These are phyloP conservation scores for Agarophyton chilense DNA, from an alignment of 23 red algal genomes.

Conservation along the genomic window DNA sequence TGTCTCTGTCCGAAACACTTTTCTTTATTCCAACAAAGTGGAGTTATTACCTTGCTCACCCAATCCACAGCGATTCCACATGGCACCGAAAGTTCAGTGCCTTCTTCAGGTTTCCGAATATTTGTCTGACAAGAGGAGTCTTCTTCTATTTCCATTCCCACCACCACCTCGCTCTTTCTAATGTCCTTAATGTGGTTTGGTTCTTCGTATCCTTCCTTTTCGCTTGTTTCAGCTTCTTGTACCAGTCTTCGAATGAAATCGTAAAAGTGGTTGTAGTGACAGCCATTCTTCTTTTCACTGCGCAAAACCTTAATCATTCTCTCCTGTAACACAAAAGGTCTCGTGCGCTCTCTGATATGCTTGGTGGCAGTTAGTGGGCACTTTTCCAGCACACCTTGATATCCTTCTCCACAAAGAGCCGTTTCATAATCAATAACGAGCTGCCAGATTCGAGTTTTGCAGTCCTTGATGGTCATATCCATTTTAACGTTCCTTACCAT, in stretches of 20 bases:
- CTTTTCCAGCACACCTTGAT: conserved; percentile 2
- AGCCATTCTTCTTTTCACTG: background rate
- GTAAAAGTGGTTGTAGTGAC: background rate
- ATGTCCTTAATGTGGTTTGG: background rate
- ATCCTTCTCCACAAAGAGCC: background rate
- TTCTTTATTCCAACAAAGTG: background rate
- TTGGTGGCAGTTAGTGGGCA: background rate
- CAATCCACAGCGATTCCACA: background rate
- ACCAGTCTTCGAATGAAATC: background rate
- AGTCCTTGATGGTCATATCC: conserved; percentile 22
- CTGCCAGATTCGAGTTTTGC: conserved; percentile 4
- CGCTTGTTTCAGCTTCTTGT: background rate
- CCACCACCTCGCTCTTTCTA: too few relatives aligned
- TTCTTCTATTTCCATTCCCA: background rate
- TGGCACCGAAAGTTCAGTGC: background rate
- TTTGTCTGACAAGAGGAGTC: background rate
- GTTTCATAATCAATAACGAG: conserved; percentile 7
- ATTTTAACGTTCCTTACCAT: conserved; percentile 15
- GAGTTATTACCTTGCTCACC: background rate
- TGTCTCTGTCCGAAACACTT: conserved; percentile 16
- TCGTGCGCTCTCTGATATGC: conserved; percentile 6
- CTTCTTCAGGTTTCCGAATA: background rate
- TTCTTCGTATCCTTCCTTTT: background rate
- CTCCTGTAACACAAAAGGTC: background rate
- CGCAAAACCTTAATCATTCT: background rate